A percentile compares a stretch with the other conserved stretches of the same genome.
phyloP scores from a whole-genome alignment of 1,139 yeast species.

The Kazachstania sp. region DNA sequence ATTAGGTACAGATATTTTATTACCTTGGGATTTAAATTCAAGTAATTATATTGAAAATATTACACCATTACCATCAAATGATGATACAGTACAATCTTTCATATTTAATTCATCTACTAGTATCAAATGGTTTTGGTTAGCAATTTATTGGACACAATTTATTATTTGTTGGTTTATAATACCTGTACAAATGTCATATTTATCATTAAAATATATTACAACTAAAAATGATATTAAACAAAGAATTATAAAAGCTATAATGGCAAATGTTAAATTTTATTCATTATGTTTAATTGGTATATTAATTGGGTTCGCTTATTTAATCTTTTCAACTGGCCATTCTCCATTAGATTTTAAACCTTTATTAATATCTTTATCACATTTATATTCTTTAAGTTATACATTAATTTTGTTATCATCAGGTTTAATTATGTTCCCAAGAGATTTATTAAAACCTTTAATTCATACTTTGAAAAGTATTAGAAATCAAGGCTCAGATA shows the following conservation, averaged over 20 bases:
- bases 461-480: conserved; percentile 3
- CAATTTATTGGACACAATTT: conserved; percentile 27
- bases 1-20: conserved; percentile 22
- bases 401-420: conserved; percentile 24
- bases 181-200: conserved; percentile 28
- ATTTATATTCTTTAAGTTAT: conserved; percentile 27
- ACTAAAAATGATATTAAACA: conserved; percentile 7
- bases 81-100: neutral
- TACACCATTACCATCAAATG: neutral
- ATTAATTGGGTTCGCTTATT: conserved; percentile 19
- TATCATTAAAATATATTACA: conserved; percentile 22
- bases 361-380: conserved; percentile 27
- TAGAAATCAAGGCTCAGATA: conserved; percentile 11
- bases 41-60: neutral
- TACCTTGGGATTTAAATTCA: conserved; percentile 23
- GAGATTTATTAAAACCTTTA: conserved; percentile 11
- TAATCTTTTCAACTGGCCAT: conserved; percentile 23
- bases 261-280: conserved; percentile 26
- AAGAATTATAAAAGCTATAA: conserved; percentile 19
- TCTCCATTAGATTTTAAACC: conserved; percentile 24
- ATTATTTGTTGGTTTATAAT: conserved; percentile 27
- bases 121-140: conserved; percentile 18
- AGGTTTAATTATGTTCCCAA: conserved; percentile 26
- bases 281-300: conserved; percentile 19
- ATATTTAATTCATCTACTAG: conserved; percentile 3